Evolutionary conservation across 2,329 filamentous ascomycete genomes (phyloP), one percentile per base, ranked within the genome.

Genomic region (Bipolaris oryzae): DNA sequence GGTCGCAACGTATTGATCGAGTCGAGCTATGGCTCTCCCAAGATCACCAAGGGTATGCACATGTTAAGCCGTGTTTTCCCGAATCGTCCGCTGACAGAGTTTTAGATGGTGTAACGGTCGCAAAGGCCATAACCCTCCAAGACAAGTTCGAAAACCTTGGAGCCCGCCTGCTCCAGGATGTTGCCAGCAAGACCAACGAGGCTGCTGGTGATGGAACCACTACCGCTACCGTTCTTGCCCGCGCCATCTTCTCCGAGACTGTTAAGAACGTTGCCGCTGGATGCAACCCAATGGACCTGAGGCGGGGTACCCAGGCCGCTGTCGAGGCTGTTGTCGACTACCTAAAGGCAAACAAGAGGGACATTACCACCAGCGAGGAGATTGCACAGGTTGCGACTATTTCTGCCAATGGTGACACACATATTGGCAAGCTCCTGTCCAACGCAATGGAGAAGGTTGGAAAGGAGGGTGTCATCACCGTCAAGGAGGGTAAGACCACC

Each of bases 111-210:
- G 81, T 83, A 38, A 82, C 81, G 37, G 81, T 83, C 64, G 80
- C 80, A 57, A 94, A 89, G 82, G 92, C 94, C 63, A 90, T 99
- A 74, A 87, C 86, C 64, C 87, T 99, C 67, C 88, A 99, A 85
- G 95, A 99, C 86, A 98, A 98, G 83, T 99, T 97, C 80, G 95
- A 99, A 84, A 99, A 99, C 85, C 91, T 99, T 71, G 95, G 95
- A 78, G 95, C 95, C 74, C 90, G 91, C 76, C 88, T 99, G 68
- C 87, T 99, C 70, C 93, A 98, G 82, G 95, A 99, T 80, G 95
- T 99, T 69, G 95, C 95, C 73, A 95, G 91, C 76, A 99, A 99
- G 89, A 99, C 95, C 77, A 99, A 99, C 85, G 95, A 99, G 83
- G 89, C 92, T 70, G 95, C 95, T 68, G 95, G 95, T 89, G 95